Base-by-base conservation (phyloP, 352 stramenopile genomes). In the Phytophthora ohioensis region DNA sequence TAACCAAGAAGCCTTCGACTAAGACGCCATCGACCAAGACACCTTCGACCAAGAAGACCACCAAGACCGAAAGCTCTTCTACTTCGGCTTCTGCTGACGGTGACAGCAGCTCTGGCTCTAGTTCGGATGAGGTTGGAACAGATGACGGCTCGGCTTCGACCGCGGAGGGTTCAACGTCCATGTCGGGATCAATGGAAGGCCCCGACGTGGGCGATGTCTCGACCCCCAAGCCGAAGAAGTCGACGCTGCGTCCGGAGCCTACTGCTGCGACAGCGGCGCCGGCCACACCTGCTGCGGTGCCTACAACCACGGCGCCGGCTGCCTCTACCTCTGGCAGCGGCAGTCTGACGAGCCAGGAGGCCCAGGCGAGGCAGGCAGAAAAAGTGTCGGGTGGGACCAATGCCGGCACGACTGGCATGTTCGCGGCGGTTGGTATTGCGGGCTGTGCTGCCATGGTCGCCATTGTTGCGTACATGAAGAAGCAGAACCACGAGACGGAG, bases 401-500 rank as follows among this genome's bases (percentile, higher is more conserved):
- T 57, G 15, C 21, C 0, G 47, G 43, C 0, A 54, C 84, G 1
- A 64, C 67, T 13, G 32, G 49, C 15, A 15, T 84, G 13, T 51
- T 67, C 2, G 51, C 17, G 1, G 47, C 64, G 32, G 68, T 82
- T 10, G 82, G 54, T 0, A 39, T 59, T 5, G 36, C 65, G 0
- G 85, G 85, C 15, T 75, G 79, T 42, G 81, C 64, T 4, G 80
- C 81, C 3, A 71, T 91, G 35, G 67, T 83, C 9, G 72, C 88
- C 9, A 80, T 90, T 55, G 79, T 84, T 4, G 84, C 80, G 56
- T 91, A 85, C 67, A 67, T 88, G 68, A 80, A 79, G 57, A 83
- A 85, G 39, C 65, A 71, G n/a, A 69, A 65, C 30, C 42, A 72
- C 47, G 64, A 70, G 41, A 57, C 47, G 1, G 69, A 55, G 21